phyloP scores from a whole-genome alignment of 2,329 filamentous ascomycete species.

The Sphaerulina vaccinii region DNA sequence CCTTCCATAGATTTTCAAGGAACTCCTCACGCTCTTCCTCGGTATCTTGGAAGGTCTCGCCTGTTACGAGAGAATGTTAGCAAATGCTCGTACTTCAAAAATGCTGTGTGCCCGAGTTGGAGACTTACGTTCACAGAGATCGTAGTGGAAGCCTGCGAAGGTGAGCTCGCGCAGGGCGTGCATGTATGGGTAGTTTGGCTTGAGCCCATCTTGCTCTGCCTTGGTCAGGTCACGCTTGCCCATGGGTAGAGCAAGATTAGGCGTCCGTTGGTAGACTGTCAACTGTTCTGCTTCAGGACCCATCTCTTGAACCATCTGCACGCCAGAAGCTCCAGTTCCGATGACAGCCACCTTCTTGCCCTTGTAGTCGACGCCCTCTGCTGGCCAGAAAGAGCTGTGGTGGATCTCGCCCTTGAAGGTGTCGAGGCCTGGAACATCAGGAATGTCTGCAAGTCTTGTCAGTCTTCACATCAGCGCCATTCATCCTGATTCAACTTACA shows the following conservation, averaged over 20 bases:
- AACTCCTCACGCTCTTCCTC: slow-evolving; percentile 46
- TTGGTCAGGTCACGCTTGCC: slow-evolving; percentile 49
- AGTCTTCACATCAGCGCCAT: not conserved
- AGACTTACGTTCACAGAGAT: slow-evolving; percentile 49
- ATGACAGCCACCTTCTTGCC: slow-evolving; percentile 62
- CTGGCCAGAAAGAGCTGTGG: slow-evolving; percentile 45
- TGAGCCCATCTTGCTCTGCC: slow-evolving; percentile 52
- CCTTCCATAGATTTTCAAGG: slow-evolving; percentile 44
- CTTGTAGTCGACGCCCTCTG: slow-evolving; percentile 50
- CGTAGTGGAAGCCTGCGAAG: slow-evolving; percentile 61
- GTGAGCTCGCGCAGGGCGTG: slow-evolving; percentile 54
- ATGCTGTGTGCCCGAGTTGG: too few relatives aligned
- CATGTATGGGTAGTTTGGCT: slow-evolving; percentile 46
- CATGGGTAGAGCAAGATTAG: slow-evolving; percentile 66
- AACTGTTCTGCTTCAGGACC: slow-evolving; percentile 46
- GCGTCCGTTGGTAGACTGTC: slow-evolving; percentile 65
- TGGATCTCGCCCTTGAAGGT: slow-evolving; percentile 58
- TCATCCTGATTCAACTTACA: slow-evolving; percentile 24
- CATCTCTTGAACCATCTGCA: slow-evolving; percentile 61
- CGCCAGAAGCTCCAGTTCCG: slow-evolving; percentile 63
- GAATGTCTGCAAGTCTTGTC: slow-evolving; percentile 45
- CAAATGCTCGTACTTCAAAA: not conserved
- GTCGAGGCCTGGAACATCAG: slow-evolving; percentile 59
- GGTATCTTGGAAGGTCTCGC: slow-evolving; percentile 50
- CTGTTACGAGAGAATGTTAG: not conserved